Evolutionary conservation across 1,284 basidiomycete species (phyloP).

Genomic region (Cystobasidium sp.): DNA sequence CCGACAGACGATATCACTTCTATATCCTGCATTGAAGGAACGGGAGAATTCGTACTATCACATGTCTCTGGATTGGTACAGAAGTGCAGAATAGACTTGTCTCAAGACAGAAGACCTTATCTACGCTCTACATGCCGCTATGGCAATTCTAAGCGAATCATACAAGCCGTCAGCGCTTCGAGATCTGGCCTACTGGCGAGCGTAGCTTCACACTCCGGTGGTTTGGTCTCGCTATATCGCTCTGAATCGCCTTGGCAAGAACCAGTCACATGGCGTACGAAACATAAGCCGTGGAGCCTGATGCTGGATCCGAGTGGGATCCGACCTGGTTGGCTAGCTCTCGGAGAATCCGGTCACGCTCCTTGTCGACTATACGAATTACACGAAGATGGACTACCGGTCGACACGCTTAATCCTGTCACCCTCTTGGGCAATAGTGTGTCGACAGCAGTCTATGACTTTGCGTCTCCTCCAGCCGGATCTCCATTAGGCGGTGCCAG

Average conservation of each 20-base stretch:
- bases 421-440: slow-evolving; percentile 12
- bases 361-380: slow-evolving; percentile 23
- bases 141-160: slow-evolving; percentile 21
- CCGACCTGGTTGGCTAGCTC: slow-evolving; percentile 30
- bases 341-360: slow-evolving; percentile 21
- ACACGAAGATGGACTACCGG: slow-evolving; percentile 21
- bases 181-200: slow-evolving; percentile 30
- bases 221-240: slow-evolving; percentile 24
- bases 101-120: neutral
- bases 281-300: slow-evolving; percentile 31
- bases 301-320: slow-evolving; percentile 5
- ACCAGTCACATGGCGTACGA: slow-evolving; percentile 28
- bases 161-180: slow-evolving; percentile 18
- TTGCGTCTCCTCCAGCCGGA: slow-evolving; percentile 28
- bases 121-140: slow-evolving; percentile 30
- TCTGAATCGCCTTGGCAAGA: slow-evolving; percentile 25
- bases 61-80: slow-evolving; percentile 40
- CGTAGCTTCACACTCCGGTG: slow-evolving; percentile 25
- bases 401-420: slow-evolving; percentile 11
- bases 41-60: slow-evolving; percentile 25
- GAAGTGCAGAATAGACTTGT: slow-evolving; percentile 23
- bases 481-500: slow-evolving; percentile 24
- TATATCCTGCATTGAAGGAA: slow-evolving; percentile 15
- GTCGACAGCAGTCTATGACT: slow-evolving; percentile 27
- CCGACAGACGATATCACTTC: slow-evolving; percentile 40